Evolutionary conservation across 2,329 filamentous ascomycete species (phyloP).

Genomic region (Fusarium neocosmosporiellum): DNA sequence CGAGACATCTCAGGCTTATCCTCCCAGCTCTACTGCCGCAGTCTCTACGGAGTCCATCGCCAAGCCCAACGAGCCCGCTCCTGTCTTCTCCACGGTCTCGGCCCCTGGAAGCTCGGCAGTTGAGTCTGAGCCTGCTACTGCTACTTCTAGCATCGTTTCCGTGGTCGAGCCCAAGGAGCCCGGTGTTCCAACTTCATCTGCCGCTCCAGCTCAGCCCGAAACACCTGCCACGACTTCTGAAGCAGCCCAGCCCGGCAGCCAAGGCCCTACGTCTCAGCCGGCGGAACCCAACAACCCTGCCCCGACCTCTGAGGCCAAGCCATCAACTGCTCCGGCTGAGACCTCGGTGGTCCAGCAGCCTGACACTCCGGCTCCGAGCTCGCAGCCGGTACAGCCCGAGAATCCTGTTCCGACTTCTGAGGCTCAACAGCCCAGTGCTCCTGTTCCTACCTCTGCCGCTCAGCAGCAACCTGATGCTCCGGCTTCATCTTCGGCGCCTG

Average conservation of each 20-base stretch:
- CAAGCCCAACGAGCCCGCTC: conserved; percentile 16
- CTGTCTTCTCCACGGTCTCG: conserved; percentile 6
- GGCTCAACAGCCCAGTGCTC: background rate
- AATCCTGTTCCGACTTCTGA: conserved; percentile 2
- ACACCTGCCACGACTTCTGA: conserved; percentile 20
- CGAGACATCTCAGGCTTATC: conserved; percentile 11
- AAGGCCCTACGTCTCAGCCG: conserved; percentile 14
- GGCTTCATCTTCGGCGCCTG: background rate
- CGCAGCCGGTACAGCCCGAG: conserved; percentile 3
- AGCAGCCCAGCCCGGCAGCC: conserved; percentile 15
- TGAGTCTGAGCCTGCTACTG: conserved; percentile 8
- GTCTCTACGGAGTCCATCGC: conserved; percentile 7
- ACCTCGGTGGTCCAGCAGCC: conserved; percentile 15
- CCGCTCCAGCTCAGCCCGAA: conserved; percentile 9
- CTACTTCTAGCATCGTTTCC: conserved; percentile 25
- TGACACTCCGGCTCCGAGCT: conserved; percentile 5
- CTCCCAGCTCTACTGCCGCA: background rate
- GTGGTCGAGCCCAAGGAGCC: conserved; percentile 30
- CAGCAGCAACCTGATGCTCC: background rate
- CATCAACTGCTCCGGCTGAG: conserved; percentile 18
- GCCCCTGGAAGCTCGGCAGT: conserved; percentile 5
- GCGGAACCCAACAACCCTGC: conserved; percentile 16
- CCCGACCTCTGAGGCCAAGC: conserved; percentile 14
- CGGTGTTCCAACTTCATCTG: conserved; percentile 9
- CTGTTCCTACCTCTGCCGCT: background rate